Evolutionary conservation across 2,329 filamentous ascomycete genomes (phyloP).

Genomic region (Nothomitra cinnamomea): DNA sequence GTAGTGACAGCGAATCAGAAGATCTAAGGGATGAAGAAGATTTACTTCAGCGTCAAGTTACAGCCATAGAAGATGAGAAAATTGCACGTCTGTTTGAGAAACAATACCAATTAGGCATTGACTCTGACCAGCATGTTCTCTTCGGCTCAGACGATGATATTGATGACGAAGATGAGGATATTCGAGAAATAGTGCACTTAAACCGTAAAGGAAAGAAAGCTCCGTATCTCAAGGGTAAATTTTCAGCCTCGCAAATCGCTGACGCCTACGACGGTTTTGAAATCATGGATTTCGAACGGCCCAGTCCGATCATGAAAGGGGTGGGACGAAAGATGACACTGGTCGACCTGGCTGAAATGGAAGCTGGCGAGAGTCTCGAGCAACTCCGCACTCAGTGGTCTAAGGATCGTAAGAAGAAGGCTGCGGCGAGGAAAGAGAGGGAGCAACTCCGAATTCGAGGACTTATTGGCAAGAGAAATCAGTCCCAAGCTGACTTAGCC

Average conservation of each 20-base stretch:
- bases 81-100: slow-evolving; percentile 43
- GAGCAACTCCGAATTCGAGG: slow-evolving; percentile 50
- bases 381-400: slow-evolving; percentile 27
- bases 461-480: slow-evolving; percentile 38
- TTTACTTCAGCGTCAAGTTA: slow-evolving; percentile 22
- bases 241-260: slow-evolving; percentile 27
- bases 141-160: slow-evolving; percentile 28
- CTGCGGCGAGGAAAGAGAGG: slow-evolving; percentile 49
- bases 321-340: slow-evolving; percentile 42
- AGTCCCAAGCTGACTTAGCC: slow-evolving; percentile 40
- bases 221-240: background rate
- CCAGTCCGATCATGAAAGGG: slow-evolving; percentile 42
- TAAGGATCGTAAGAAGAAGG: slow-evolving; percentile 56
- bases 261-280: slow-evolving; percentile 54
- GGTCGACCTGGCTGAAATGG: slow-evolving; percentile 46
- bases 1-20: slow-evolving; percentile 22
- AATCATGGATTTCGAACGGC: slow-evolving; percentile 65
- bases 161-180: slow-evolving; percentile 14
- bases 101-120: slow-evolving; percentile 46
- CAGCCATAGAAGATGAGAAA: slow-evolving; percentile 38
- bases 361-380: slow-evolving; percentile 25
- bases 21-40: slow-evolving; percentile 25
- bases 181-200: slow-evolving; percentile 24
- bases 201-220: slow-evolving; percentile 29
- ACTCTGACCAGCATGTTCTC: slow-evolving; percentile 39